Percentiles rank a stretch among this genome's conserved stretches.
Conservation (phyloP, 441 rosid genomes). For the Populus trichocarpa region DNA sequence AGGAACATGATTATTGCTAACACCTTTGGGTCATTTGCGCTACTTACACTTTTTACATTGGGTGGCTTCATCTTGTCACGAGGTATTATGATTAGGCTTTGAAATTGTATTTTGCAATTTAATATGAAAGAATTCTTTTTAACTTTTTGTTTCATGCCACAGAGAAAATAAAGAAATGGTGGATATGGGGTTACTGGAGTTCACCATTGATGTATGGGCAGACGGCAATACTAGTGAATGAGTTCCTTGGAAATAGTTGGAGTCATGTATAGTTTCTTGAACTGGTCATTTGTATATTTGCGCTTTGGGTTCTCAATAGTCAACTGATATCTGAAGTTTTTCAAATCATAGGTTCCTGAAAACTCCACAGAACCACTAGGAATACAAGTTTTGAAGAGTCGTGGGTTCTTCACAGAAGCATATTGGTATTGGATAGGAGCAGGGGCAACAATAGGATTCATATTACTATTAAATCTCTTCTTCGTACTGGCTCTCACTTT, state of each 20-base stretch:
- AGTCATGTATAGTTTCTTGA: constrained; percentile 35
- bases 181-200: constrained; percentile 81
- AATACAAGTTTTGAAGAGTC: constrained; percentile 37
- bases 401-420: constrained; percentile 46
- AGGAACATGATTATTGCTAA: constrained; percentile 70
- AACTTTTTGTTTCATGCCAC: constrained; percentile 5
- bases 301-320: not conserved
- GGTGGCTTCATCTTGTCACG: constrained; percentile 70
- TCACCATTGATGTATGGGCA: constrained; percentile 88
- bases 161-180: constrained; percentile 71
- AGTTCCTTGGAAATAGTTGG: constrained; percentile 79
- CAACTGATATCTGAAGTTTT: not conserved
- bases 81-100: constrained; percentile 30
- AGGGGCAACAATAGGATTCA: constrained; percentile 51
- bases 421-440: constrained; percentile 79
- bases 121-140: not conserved
- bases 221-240: constrained; percentile 66
- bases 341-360: constrained; percentile 25
- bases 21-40: constrained; percentile 63
- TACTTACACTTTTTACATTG: constrained; percentile 48
- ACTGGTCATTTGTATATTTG: not conserved
- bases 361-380: constrained; percentile 45
- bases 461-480: constrained; percentile 43
- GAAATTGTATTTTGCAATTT: not conserved
- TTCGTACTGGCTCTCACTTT: constrained; percentile 52